Percentiles rank a stretch among this genome's conserved stretches.
Conservation (phyloP, 495 filamentous ascomycete genomes). For the Talaromyces ruber region DNA sequence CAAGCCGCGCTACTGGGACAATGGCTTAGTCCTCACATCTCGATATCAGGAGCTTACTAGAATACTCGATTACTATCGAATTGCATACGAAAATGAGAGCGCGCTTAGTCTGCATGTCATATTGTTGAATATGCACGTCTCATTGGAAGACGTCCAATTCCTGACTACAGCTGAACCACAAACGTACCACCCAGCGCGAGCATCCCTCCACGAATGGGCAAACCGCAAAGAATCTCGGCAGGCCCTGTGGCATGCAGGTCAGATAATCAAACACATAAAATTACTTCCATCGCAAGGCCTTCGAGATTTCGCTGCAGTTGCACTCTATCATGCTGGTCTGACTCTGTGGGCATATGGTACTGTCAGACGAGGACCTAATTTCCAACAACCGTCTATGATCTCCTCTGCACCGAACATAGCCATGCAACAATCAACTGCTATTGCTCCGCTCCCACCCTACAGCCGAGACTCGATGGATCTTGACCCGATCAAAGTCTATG, state of each 20-base stretch:
- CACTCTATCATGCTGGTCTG: constrained; percentile 50
- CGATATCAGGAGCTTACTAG: constrained; percentile 42
- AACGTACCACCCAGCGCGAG: neutral
- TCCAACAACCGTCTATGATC: constrained; percentile 7
- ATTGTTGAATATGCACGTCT: constrained; percentile 51
- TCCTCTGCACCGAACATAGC: constrained; percentile 8
- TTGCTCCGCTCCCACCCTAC: neutral
- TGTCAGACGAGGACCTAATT: constrained; percentile 23
- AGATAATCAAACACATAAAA: constrained; percentile 47
- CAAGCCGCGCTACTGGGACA: constrained; percentile 32
- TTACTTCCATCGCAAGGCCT: constrained; percentile 35
- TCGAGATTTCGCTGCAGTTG: constrained; percentile 51
- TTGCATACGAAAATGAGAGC: constrained; percentile 27
- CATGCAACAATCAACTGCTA: neutral
- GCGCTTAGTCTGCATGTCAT: constrained; percentile 45
- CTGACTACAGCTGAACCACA: constrained; percentile 36
- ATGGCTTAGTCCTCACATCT: constrained; percentile 38
- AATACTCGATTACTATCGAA: constrained; percentile 33
- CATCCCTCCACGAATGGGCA: constrained; percentile 33
- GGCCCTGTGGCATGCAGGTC: constrained; percentile 56
- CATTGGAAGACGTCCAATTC: constrained; percentile 55
- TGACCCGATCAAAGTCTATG: constrained; percentile 22
- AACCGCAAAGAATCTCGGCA: constrained; percentile 38
- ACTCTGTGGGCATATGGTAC: constrained; percentile 55
- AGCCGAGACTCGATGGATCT: neutral